phyloP scores from a whole-genome alignment of 1,139 yeast species.

The Arxiozyma telluris region DNA sequence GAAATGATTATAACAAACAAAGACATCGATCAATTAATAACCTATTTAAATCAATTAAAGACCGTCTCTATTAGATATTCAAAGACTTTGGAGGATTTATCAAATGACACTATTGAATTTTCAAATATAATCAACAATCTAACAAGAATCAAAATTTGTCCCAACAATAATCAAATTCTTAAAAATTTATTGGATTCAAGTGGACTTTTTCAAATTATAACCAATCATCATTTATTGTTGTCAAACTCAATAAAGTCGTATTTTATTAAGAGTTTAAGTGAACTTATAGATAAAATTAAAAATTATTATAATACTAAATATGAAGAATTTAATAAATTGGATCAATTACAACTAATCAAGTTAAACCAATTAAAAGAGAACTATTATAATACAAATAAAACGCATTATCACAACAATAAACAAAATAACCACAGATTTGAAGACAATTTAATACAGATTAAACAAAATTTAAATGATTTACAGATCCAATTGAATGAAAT shows the following conservation, averaged over 20 bases:
- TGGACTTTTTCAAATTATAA: slow-evolving; percentile 66
- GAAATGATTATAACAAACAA: slow-evolving; percentile 51
- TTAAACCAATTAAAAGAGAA: neutral
- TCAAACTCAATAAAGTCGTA: slow-evolving; percentile 27
- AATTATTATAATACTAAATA: neutral
- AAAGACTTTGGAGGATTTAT: slow-evolving; percentile 40
- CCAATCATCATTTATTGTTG: slow-evolving; percentile 69
- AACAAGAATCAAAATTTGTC: slow-evolving; percentile 58
- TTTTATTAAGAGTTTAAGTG: neutral
- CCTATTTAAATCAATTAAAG: slow-evolving; percentile 41
- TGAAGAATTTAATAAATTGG: neutral
- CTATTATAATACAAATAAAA: neutral
- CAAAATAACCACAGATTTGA: neutral
- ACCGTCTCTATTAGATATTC: slow-evolving; percentile 46
- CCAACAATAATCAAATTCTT: slow-evolving; percentile 39
- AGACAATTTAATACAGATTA: slow-evolving; percentile 42
- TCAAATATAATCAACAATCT: slow-evolving; percentile 64
- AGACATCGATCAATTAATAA: slow-evolving; percentile 45
- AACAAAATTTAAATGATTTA: slow-evolving; percentile 54
- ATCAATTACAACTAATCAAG: neutral
- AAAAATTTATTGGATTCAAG: slow-evolving; percentile 67
- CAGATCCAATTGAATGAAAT: slow-evolving; percentile 72
- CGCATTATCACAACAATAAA: neutral
- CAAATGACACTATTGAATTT: slow-evolving; percentile 62
- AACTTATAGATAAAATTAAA: neutral